Base-by-base conservation (phyloP, 2,329 filamentous ascomycete species). In the Plenodomus tracheiphilus region DNA sequence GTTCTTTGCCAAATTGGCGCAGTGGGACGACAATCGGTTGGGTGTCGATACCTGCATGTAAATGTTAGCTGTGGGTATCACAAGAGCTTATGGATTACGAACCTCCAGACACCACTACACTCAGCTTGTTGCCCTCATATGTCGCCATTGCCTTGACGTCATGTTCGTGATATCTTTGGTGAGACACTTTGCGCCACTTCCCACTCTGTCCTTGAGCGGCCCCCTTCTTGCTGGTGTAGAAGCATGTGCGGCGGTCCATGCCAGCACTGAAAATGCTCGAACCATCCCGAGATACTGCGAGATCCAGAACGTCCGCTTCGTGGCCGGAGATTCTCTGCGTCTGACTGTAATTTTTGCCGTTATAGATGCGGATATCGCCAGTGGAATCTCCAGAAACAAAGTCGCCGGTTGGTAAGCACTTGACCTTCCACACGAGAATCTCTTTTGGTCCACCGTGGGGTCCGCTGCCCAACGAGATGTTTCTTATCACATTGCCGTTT, bases 341-440 rank as follows among this genome's bases (percentile, higher is more conserved):
- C 61, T 96, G 85, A 4, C 91, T 92, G 71, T 93, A 96, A 44
- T 90, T 96, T 75, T 89, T 92, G 47, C 91, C 90, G 68, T 96
- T 91, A 88, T 92, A 99, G 67, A 97, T 89, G 58, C 90, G 86
- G 35, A 99, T 81, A 69, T 97, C 91, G 25, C 94, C 94, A 4
- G 91, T 92, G 2, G 94, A 97, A 70, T 99, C 94, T 42, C 91
- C 94, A 1, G 92, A 96, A 11, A 97, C 86, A 53, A 99, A 94
- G 59, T 94, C 91, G 41, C 91, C 92, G 64, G 89, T 88, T 9
- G 88, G 84, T 25, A 97, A 79, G 65, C 88, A 91, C 73, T 91
- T 96, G 54, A 99, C 87, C 43, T 90, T 87, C 94, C 94, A 99
- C 13, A 96, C 88, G 42, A 97, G 85, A 47, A 92, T 87, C 58